phyloP scores from a whole-genome alignment of 164 flowering plant genomes.

The Hamamelis virginiana region DNA sequence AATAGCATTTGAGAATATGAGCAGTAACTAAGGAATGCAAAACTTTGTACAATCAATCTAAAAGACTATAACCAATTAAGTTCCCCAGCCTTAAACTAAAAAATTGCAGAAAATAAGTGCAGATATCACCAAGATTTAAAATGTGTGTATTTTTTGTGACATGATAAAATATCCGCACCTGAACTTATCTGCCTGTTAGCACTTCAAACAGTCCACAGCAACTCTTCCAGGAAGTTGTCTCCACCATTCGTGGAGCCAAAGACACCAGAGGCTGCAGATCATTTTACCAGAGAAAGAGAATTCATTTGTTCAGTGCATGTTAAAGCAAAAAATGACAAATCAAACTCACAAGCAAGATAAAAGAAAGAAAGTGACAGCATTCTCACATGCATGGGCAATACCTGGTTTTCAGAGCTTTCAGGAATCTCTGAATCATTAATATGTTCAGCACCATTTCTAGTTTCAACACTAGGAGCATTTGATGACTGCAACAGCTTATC shows the following conservation, averaged over 20 bases:
- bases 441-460: slow-evolving; percentile 17
- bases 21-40: too few relatives aligned
- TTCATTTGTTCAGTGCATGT: slow-evolving; percentile 4
- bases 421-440: slow-evolving; percentile 19
- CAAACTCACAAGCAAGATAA: background rate
- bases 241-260: slow-evolving; percentile 23
- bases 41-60: too few relatives aligned
- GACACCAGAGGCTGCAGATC: slow-evolving; percentile 35
- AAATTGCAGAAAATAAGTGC: too few relatives aligned
- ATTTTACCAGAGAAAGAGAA: background rate
- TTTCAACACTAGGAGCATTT: slow-evolving; percentile 9
- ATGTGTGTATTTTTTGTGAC: background rate
- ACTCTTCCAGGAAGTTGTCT: slow-evolving; percentile 45
- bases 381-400: background rate
- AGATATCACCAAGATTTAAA: too few relatives aligned
- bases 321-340: background rate
- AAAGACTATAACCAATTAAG: too few relatives aligned
- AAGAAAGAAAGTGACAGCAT: too few relatives aligned
- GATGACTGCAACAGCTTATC: slow-evolving; percentile 17
- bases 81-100: too few relatives aligned
- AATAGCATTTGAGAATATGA: too few relatives aligned
- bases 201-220: slow-evolving; percentile 71
- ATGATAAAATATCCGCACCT: slow-evolving; percentile 27
- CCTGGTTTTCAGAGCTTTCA: slow-evolving; percentile 38
- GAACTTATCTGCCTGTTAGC: slow-evolving; percentile 41